A percentile compares a stretch with the other conserved stretches of the same genome.
Evolutionary conservation across 768 basidiomycete genomes (phyloP).

Genomic region (Mycena metata): DNA sequence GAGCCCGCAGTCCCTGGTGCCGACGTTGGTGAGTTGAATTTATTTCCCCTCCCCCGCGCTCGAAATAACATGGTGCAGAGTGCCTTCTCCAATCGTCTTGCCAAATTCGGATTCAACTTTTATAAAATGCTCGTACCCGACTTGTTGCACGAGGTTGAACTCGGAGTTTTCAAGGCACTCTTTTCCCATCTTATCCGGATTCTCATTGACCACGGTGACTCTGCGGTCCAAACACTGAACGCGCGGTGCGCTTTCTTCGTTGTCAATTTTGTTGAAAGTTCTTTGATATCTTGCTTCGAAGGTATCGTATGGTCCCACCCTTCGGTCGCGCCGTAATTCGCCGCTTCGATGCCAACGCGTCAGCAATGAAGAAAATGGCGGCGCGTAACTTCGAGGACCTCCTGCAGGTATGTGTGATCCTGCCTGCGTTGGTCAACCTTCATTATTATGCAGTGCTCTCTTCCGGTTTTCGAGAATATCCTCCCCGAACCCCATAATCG

Average conservation of each 20-base stretch:
- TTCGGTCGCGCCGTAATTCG: constrained; percentile 38
- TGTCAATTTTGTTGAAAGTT: no score
- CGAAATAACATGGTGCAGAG: constrained; percentile 35
- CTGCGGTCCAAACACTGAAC: neutral
- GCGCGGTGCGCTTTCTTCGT: neutral
- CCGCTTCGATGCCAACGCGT: constrained; percentile 38
- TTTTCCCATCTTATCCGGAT: constrained; percentile 39
- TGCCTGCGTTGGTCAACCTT: no score
- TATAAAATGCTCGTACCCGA: constrained; percentile 39
- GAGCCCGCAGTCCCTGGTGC: no score
- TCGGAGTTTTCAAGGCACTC: constrained; percentile 40
- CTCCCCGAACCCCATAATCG: constrained; percentile 46
- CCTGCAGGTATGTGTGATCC: constrained; percentile 38
- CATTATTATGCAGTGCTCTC: constrained; percentile 53
- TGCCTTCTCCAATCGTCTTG: constrained; percentile 36
- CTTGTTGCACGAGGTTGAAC: constrained; percentile 42
- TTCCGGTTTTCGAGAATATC: constrained; percentile 54
- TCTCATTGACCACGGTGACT: neutral
- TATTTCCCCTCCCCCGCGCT: no score
- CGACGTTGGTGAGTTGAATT: no score
- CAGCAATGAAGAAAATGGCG: constrained; percentile 39
- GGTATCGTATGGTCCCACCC: constrained; percentile 16
- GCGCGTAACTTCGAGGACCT: constrained; percentile 48
- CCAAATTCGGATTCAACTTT: constrained; percentile 31
- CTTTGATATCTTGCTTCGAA: no score